Evolutionary conservation across 768 basidiomycete species (phyloP), one percentile per base, ranked within the genome.

Genomic region (Lentinula raphanica): DNA sequence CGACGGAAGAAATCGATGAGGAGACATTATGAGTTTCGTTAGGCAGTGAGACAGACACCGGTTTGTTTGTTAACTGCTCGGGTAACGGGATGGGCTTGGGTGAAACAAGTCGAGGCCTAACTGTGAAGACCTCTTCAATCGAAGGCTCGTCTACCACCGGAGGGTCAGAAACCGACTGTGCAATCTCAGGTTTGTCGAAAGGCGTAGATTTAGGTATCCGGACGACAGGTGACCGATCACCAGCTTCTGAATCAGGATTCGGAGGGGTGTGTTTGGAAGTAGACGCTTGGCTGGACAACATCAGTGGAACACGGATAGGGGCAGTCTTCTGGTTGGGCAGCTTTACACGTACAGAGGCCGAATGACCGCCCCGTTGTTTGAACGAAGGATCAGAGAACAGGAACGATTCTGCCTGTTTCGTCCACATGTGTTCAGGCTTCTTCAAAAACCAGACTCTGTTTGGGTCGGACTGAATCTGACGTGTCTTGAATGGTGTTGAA

Each of bases 371-470:
- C n/a, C 84, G 81, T 12, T 83, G 76, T 65, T 85, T 86, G 25
- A 82, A 72, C 25, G 80, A 70, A 15, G 76, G 65, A 50, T 91
- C 88, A 50, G 81, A 78, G 72, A 85, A 86, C 17, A 92, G 82
- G 68, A 84, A 88, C 2, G 77, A 79, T 64, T 92, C 90, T 62
- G 86, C 83, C 55, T 91, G 88, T 66, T 91, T 92, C 8, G 91
- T 92, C 90, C 90, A 92, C 64, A 85, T 78, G 45, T 79, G 79
- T 65, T 93, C 91, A 8, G 90, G 90, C 67, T 89, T 91, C 81
- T 83, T 82, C 7, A 80, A 71, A 65, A 81, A 91, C 83, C 89
- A 89, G 42, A 81, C 76, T 49, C 82, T 83, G 17, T 76, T 79
- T 15, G 75, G 63, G 32, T 69, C 62, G 50, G 68, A 61, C 27